Evolutionary conservation across 495 filamentous ascomycete species (phyloP), one percentile per base, ranked within the genome.

Genomic region (Penicillium ochrochloron): DNA sequence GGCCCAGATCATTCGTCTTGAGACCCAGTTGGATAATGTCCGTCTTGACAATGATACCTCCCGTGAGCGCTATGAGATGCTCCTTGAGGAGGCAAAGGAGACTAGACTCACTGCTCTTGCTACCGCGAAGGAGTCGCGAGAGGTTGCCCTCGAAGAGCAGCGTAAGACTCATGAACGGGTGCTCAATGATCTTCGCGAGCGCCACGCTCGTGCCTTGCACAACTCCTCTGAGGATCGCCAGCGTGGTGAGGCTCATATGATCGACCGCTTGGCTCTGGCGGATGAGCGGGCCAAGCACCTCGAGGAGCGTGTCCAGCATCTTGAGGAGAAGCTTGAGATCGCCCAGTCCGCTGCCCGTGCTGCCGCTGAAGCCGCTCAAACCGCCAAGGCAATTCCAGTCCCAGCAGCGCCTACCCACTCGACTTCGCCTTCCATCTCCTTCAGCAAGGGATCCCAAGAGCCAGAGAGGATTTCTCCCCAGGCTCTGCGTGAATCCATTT

Each of bases 381-480:
- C 80, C 12, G 85, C 83, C 58, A 88, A 87, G 70, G 72, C 78
- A 3, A 66, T 66, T 23, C 68, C 76, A 11, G 57, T 69, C 25
- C 52, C 56, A 5, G 48, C 53, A 8, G 68, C 61, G 3, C 64
- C 73, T 23, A 59, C 75, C 27, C 78, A 80, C 44, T 71, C 75
- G 34, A 72, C 77, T 34, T 82, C 81, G 44, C 79, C 79, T 29
- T 82, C 79, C 5, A 75, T 82, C 68, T 74, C 79, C 11, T 76
- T 73, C 68, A 72, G 59, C 60, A 70, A 78, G 69, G 75, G 68
- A 54, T 82, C 88, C 48, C 81, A 85, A 23, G 75, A 86, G 25
- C 91, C 92, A 0, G 91, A 95, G 70, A 95, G 91, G 81, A 91
- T 96, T 58, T 96, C 93, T 15, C 92, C 93, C 7, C 93, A 97